Evolutionary conservation across 2,329 filamentous ascomycete genomes (phyloP), one percentile per base, ranked within the genome.

Genomic region (Phialophora verrucosa): DNA sequence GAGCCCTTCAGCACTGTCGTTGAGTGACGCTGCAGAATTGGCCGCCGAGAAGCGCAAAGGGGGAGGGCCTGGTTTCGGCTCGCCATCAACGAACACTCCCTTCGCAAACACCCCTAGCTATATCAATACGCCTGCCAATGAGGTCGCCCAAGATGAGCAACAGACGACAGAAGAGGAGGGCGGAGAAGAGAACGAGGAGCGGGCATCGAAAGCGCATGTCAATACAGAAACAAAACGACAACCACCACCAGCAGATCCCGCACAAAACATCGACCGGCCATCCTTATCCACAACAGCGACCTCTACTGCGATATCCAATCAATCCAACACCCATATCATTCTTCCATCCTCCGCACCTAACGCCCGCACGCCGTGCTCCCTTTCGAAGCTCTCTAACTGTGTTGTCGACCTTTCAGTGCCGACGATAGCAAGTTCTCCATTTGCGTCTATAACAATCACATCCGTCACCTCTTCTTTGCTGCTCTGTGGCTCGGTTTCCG

Each of bases 361-460:
- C n/a, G 86, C 90, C 3, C 91, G 90, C 0, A 87, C 89, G 0
- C 90, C 91, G 0, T 91, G 90, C 2, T 89, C 88, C 12, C 80
- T 97, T 32, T 90, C 88, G 0, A 85, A 90, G 56, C 80, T 97
- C 23, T 80, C 81, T 1, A 82, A 83, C 62, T 95, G 91, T 76
- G 85, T 96, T 8, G 85, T 97, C 59, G 91, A 97, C 77, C 89
- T 97, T 84, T 91, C 90, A 0, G 83, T 87, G 20, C 88, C 91
- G 0, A 69, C 69, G 11, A 65, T 68, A n/a, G 64, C 56, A 10
- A 63, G 62, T 8, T 58, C 66, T 42, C 87, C 90, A 0, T 95
- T 96, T 73, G 89, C 91, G 2, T 90, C 87, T 31, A 77, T 91
- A 42, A 85, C 83, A 0, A 81, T 97, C 65, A 91, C 90, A 73